Conservation (phyloP, 352 stramenopile genomes). For the Pythium periplocum region DNA sequence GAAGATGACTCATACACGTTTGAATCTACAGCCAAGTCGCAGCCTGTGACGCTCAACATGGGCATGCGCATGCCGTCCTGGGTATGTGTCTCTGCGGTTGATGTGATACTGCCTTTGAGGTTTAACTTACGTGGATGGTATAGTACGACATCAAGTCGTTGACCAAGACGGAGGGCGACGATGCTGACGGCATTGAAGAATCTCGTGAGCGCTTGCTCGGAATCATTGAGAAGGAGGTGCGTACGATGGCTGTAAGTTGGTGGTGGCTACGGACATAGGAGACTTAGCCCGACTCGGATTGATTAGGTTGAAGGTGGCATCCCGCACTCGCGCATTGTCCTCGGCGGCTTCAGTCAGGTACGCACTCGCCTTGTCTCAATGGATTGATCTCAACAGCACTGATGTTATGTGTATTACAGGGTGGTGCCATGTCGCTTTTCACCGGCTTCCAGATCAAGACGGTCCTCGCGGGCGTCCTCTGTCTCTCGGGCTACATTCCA, state of each 20-base stretch:
- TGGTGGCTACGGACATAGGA: neutral
- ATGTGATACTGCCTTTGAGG: neutral
- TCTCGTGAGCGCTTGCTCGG: conserved; percentile 58
- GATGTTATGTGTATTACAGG: conserved; percentile 25
- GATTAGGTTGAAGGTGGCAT: conserved; percentile 49
- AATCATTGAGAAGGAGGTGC: conserved; percentile 81
- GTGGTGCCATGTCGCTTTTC: conserved; percentile 86
- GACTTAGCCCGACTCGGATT: neutral
- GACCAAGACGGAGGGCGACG: conserved; percentile 79
- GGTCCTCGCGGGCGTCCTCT: conserved; percentile 56
- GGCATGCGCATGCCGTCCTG: conserved; percentile 93
- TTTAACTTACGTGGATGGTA: neutral
- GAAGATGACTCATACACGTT: conserved; percentile 1
- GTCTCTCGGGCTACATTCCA: conserved; percentile 73
- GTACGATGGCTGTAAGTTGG: neutral
- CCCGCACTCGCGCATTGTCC: conserved; percentile 86
- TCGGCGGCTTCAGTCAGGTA: conserved; percentile 93
- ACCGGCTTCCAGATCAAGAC: conserved; percentile 65
- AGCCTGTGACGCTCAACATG: conserved; percentile 94
- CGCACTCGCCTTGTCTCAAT: neutral
- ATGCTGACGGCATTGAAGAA: conserved; percentile 85
- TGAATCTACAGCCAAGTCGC: conserved; percentile 48
- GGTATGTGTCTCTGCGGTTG: conserved; percentile 24
- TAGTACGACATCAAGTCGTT: conserved; percentile 94
- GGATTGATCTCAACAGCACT: neutral